Percentiles rank a stretch among this genome's conserved stretches.
These are phyloP conservation scores for Hypoxylon crocopeplum DNA, from an alignment of 495 filamentous ascomycete genomes.

Conservation along the genomic window DNA sequence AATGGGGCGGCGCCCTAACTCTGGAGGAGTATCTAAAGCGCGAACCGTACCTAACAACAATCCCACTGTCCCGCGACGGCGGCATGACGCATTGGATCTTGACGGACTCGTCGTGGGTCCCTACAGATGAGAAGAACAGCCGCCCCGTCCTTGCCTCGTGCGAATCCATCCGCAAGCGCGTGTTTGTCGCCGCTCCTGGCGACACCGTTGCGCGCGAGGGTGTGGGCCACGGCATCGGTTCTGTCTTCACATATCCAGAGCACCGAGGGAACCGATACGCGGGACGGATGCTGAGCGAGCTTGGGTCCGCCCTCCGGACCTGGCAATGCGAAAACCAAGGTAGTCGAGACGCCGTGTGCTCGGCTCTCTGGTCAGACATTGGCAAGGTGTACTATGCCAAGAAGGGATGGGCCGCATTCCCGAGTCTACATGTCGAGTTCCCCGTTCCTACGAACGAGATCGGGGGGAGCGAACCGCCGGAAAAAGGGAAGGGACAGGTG, in stretches of 20 bases:
- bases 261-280: conserved; percentile 82
- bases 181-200: conserved; percentile 52
- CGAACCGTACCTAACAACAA: conserved; percentile 72
- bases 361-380: conserved; percentile 91
- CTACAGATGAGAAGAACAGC: conserved; percentile 37
- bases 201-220: conserved; percentile 62
- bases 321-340: conserved; percentile 46
- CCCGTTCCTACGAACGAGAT: conserved; percentile 42
- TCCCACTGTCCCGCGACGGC: conserved; percentile 72
- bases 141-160: conserved; percentile 79
- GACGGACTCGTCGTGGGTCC: conserved; percentile 59
- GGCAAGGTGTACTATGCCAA: conserved; percentile 89
- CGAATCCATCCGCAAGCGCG: conserved; percentile 82
- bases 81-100: conserved; percentile 88
- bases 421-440: conserved; percentile 73
- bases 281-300: conserved; percentile 61
- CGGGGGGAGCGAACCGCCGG: not conserved
- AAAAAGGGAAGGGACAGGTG: conserved; percentile 8
- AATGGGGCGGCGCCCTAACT: conserved; percentile 74
- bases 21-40: conserved; percentile 76
- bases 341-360: conserved; percentile 58
- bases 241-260: conserved; percentile 80
- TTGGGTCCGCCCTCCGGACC: conserved; percentile 44
- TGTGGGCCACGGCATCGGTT: conserved; percentile 80
- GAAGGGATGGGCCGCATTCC: conserved; percentile 79